Evolutionary conservation across 106 monocot species (phyloP), one percentile per base, ranked within the genome.

Genomic region (Apostasia shenzhenica): DNA sequence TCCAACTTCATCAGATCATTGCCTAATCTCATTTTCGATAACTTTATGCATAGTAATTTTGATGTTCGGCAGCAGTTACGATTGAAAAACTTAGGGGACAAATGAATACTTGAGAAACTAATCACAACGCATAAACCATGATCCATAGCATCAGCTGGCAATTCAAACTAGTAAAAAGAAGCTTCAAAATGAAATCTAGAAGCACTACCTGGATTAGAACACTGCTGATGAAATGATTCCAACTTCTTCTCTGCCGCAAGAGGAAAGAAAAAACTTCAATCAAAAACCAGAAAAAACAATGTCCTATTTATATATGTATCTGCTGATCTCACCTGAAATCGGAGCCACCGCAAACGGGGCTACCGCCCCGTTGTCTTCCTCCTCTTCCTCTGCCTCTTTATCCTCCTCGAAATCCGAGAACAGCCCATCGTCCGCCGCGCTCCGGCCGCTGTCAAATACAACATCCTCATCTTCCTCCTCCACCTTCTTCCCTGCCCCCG

Each of bases 331-430:
- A 85, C 86, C 86, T 2, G 82, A 80, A 47, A 80, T 74, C 4
- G 82, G 82, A 57, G 48, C 41, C 43, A 65, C 79, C 37, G 48
- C 72, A 7, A 76, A 46, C 43, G 55, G 47, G 51, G 78, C 14
- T 65, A 26, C 6, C 70, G 88, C 84, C 50, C 45, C 6, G 55
- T 5, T 40, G 67, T 57, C 73, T 48, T 67, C 79, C 37, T 57
- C 76, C 14, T 57, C 76, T 5, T 44, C 55, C 46, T 62, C 82
- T 42, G 45, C 67, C 39, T 76, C 83, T 44, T 70, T 59, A 45
- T 81, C 78, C 12, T 75, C 70, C 55, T 88, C 88, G 40, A 37
- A 73, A 67, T 88, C 83, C 14, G 81, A 83, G 62, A 88, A 88
- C 84, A 81, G 50, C 47, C 73, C 82, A 45, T 79, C 77, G 8